Conservation (phyloP, 805 yeast genomes). For the Brettanomyces nanus region DNA sequence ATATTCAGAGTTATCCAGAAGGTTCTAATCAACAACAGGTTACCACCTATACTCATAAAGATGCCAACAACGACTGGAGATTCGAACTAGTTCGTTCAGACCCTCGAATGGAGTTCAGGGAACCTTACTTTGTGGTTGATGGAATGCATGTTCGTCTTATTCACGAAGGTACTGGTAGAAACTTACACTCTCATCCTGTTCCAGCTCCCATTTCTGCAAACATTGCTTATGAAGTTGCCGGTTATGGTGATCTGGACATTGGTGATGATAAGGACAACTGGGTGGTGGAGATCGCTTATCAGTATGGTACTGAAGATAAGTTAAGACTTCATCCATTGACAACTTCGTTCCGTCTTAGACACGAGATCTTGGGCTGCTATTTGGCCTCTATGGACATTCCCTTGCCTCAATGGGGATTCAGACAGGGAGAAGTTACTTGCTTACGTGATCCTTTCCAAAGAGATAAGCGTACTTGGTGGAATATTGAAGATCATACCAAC, state of each 20-base stretch:
- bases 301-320: constrained; percentile 42
- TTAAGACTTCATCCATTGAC: constrained; percentile 64
- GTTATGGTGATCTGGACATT: constrained; percentile 64
- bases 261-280: constrained; percentile 87
- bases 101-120: constrained; percentile 23
- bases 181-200: constrained; percentile 76
- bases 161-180: constrained; percentile 64
- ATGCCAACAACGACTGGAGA: constrained; percentile 76
- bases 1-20: constrained; percentile 73
- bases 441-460: constrained; percentile 53
- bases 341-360: constrained; percentile 60
- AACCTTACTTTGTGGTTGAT: constrained; percentile 37
- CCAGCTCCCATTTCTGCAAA: constrained; percentile 63
- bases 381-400: constrained; percentile 64
- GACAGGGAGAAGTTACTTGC: constrained; percentile 87
- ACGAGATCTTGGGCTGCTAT: constrained; percentile 61
- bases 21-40: constrained; percentile 94
- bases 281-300: constrained; percentile 76
- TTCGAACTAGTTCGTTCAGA: constrained; percentile 53
- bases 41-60: constrained; percentile 92
- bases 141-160: constrained; percentile 64
- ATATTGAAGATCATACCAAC: constrained; percentile 64
- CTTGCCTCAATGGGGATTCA: constrained; percentile 78
- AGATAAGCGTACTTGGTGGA: constrained; percentile 88
- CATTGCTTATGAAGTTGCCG: constrained; percentile 69